Base-by-base conservation (phyloP, 805 yeast species). In the Spencermartinsiella europaea region DNA sequence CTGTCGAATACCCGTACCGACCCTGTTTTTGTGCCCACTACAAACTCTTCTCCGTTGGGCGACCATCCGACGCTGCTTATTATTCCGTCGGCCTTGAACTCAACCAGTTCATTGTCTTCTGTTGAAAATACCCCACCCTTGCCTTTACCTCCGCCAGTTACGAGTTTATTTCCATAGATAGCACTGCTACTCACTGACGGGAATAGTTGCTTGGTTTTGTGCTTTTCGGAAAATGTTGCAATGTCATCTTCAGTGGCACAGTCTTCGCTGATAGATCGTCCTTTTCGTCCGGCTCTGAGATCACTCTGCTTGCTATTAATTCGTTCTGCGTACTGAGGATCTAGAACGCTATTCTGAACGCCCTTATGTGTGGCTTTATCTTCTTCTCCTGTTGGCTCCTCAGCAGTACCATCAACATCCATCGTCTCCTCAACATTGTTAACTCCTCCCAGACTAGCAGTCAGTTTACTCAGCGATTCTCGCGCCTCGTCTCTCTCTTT, bases 401-500 rank as follows among this genome's bases (percentile, higher is more conserved):
- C 16, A 16, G 16, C 20, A 4, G 22, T 16, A n/a, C 16, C 42
- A 14, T 40, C 47, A 4, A 33, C 45, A 22, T 40, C 48, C 38
- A 40, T 37, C 3, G 20, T 34, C 21, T 42, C 19, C 10, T 21
- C 41, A n/a, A 45, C 48, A n/a, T 41, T 19, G 5, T 44, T 38
- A 14, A 45, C 39, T 19, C 25, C 35, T 14, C 59, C 61, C 19
- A 57, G 35, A 35, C 55, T 52, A 14, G 61, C 56, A 21, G 54
- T 45, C 20, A 86, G 64, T 45, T 76, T 72, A 42, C 78, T 76
- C 45, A 89, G 68, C 1, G 89, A 88, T n/a, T 60, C 60, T 50
- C 74, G 73, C 1, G 90, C 83, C 39, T 80, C 85, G 51, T 87
- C 95, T 35, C 89, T 69, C 56, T 90, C 96, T 46, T 73, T 72